phyloP scores from a whole-genome alignment of 148 eudicot species.

The Cornus suecica region DNA sequence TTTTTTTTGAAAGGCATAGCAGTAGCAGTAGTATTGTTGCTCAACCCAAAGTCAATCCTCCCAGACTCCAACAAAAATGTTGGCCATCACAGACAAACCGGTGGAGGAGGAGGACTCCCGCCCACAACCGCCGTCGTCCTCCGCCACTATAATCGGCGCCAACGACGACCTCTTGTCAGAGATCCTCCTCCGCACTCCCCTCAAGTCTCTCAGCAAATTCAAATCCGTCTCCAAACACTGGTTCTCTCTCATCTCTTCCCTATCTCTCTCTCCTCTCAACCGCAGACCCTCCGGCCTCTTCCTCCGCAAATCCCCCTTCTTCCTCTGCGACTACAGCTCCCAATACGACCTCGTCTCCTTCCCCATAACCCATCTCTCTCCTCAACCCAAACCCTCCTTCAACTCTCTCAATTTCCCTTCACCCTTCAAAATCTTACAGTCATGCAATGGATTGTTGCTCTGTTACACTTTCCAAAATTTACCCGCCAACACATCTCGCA shows the following conservation, averaged over 20 bases:
- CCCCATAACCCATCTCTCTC: not conserved
- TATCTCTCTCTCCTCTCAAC: constrained; percentile 35
- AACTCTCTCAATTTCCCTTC: constrained; percentile 24
- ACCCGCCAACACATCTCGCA: not conserved
- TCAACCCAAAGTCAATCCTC: too few relatives aligned
- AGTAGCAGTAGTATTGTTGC: too few relatives aligned
- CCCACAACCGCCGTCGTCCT: not conserved
- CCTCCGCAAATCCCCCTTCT: constrained; percentile 22
- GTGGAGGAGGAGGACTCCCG: not conserved
- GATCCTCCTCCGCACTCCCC: constrained; percentile 34
- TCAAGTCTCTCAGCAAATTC: constrained; percentile 35
- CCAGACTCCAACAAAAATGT: too few relatives aligned
- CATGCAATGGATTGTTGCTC: constrained; percentile 49
- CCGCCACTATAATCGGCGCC: constrained; percentile 22
- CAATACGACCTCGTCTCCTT: constrained; percentile 23
- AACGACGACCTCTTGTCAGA: constrained; percentile 37
- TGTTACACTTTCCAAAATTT: constrained; percentile 18
- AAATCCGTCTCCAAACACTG: constrained; percentile 37
- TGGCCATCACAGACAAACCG: too few relatives aligned
- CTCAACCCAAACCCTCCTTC: constrained; percentile 23
- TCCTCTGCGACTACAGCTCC: constrained; percentile 15
- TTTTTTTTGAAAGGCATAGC: too few relatives aligned
- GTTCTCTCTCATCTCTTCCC: constrained; percentile 23
- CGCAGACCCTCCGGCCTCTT: constrained; percentile 33
- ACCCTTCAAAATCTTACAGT: constrained; percentile 28